phyloP scores from a whole-genome alignment of 148 eudicot genomes.

The Gaultheria prostrata region DNA sequence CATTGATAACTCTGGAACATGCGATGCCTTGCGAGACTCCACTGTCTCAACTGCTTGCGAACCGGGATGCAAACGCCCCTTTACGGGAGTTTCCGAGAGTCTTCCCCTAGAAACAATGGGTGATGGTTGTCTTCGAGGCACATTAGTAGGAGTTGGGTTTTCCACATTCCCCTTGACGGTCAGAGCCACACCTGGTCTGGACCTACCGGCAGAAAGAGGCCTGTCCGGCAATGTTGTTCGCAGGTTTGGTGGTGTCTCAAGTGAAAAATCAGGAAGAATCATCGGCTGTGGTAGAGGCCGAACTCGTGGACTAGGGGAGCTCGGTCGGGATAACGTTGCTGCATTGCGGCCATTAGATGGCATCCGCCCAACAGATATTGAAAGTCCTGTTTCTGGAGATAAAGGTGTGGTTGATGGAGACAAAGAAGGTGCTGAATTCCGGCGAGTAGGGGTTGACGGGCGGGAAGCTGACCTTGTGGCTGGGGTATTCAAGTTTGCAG shows the following conservation, averaged over 20 bases:
- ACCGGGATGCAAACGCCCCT: slow-evolving; percentile 45
- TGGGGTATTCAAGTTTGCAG: slow-evolving; percentile 52
- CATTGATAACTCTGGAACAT: slow-evolving; percentile 48
- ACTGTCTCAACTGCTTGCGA: slow-evolving; percentile 47
- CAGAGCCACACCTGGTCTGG: slow-evolving; percentile 67
- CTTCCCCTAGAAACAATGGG: slow-evolving; percentile 69
- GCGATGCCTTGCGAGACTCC: slow-evolving; percentile 51
- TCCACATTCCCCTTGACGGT: slow-evolving; percentile 56
- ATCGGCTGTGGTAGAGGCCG: slow-evolving; percentile 66
- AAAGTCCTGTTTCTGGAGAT: slow-evolving; percentile 43
- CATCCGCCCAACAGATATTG: slow-evolving; percentile 46
- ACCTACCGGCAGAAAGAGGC: slow-evolving; percentile 89
- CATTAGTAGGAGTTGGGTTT: slow-evolving; percentile 38
- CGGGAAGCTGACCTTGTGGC: slow-evolving; percentile 58
- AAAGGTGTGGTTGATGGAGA: slow-evolving; percentile 44
- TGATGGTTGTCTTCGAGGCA: slow-evolving; percentile 71
- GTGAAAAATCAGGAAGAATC: slow-evolving; percentile 75
- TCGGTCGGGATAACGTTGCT: slow-evolving; percentile 66
- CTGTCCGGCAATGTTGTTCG: slow-evolving; percentile 83
- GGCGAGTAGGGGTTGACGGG: slow-evolving; percentile 90
- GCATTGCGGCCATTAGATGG: slow-evolving; percentile 48
- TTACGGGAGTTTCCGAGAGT: slow-evolving; percentile 56
- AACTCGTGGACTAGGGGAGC: slow-evolving; percentile 84
- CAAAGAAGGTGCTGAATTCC: slow-evolving; percentile 49
- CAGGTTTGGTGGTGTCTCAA: slow-evolving; percentile 89